Evolutionary conservation across 208 protist species (phyloP).

Genomic region (Wallacemonas sp.): DNA sequence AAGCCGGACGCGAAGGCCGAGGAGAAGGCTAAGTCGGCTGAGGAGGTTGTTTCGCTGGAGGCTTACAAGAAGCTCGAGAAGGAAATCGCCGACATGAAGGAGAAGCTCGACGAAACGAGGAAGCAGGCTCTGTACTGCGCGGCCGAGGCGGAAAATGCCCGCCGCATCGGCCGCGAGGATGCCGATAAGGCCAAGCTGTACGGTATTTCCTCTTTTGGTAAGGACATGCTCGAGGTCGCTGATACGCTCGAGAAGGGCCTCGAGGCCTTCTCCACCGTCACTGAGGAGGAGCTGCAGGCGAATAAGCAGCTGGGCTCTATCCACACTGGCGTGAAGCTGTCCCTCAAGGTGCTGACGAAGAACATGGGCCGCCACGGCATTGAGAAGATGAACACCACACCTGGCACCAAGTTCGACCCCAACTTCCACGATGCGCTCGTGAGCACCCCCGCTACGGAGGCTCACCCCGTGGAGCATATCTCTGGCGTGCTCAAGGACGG

Average conservation of each 20-base stretch:
- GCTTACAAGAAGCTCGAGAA: conserved; percentile 58
- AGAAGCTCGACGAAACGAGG: conserved; percentile 67
- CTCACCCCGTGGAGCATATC: conserved; percentile 54
- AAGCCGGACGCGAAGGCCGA: conserved; percentile 31
- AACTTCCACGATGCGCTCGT: conserved; percentile 92
- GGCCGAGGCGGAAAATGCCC: conserved; percentile 89
- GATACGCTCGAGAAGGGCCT: conserved; percentile 92
- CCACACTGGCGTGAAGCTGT: conserved; percentile 85
- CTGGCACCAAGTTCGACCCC: conserved; percentile 85
- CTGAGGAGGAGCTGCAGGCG: conserved; percentile 47
- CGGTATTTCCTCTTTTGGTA: conserved; percentile 87
- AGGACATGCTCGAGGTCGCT: conserved; percentile 92
- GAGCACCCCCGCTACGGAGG: conserved; percentile 60
- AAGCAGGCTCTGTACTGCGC: conserved; percentile 87
- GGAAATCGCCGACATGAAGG: conserved; percentile 63
- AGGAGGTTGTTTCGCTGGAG: conserved; percentile 34
- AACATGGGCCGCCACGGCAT: conserved; percentile 88
- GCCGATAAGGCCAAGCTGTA: conserved; percentile 90
- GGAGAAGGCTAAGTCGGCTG: conserved; percentile 9
- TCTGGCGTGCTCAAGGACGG: conserved; percentile 90
- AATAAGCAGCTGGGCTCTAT: conserved; percentile 72
- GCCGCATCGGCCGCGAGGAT: conserved; percentile 88
- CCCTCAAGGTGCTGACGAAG: conserved; percentile 82
- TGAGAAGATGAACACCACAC: conserved; percentile 75
- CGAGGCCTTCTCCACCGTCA: conserved; percentile 59